Percentiles rank a stretch among this genome's conserved stretches.
These are phyloP conservation scores for Ogataea angusta DNA, from an alignment of 805 yeast genomes.

Conservation along the genomic window DNA sequence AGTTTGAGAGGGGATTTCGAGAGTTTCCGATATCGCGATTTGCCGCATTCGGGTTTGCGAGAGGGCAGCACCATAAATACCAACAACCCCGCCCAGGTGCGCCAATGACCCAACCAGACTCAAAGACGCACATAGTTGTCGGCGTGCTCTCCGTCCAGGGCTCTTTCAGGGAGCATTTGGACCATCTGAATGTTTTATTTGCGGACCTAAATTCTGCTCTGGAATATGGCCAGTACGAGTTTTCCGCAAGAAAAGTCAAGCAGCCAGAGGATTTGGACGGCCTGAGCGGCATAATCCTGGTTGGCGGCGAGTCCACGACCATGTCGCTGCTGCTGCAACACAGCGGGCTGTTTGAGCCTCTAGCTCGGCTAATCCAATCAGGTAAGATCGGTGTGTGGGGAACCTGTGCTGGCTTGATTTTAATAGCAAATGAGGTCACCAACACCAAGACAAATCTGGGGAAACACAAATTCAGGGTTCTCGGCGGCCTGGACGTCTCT, in stretches of 20 bases:
- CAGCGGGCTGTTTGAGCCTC: slow-evolving; percentile 52
- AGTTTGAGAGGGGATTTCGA: not conserved
- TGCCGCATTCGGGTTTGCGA: not conserved
- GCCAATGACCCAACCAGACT: not conserved
- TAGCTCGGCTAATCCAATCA: slow-evolving; percentile 47
- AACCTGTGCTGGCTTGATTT: slow-evolving; percentile 80
- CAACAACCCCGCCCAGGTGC: not conserved
- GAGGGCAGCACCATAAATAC: not conserved
- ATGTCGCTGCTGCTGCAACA: slow-evolving; percentile 71
- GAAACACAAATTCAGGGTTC: slow-evolving; percentile 37
- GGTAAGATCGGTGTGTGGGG: slow-evolving; percentile 68
- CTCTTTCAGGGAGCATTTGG: slow-evolving; percentile 68
- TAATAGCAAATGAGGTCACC: slow-evolving; percentile 52
- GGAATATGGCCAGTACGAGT: slow-evolving; percentile 29
- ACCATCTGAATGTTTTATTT: slow-evolving; percentile 41
- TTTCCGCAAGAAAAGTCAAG: slow-evolving; percentile 47
- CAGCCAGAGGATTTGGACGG: slow-evolving; percentile 45
- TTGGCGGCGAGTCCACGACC: slow-evolving; percentile 68
- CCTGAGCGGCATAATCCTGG: slow-evolving; percentile 63
- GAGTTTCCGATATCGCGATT: not conserved
- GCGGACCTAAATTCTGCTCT: slow-evolving; percentile 25
- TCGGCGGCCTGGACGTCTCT: slow-evolving; percentile 63
- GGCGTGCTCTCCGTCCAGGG: slow-evolving; percentile 82
- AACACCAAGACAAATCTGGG: slow-evolving; percentile 49
- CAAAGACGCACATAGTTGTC: slow-evolving; percentile 29